Conservation (phyloP, 805 yeast genomes). For the Yarrowia sp. region DNA sequence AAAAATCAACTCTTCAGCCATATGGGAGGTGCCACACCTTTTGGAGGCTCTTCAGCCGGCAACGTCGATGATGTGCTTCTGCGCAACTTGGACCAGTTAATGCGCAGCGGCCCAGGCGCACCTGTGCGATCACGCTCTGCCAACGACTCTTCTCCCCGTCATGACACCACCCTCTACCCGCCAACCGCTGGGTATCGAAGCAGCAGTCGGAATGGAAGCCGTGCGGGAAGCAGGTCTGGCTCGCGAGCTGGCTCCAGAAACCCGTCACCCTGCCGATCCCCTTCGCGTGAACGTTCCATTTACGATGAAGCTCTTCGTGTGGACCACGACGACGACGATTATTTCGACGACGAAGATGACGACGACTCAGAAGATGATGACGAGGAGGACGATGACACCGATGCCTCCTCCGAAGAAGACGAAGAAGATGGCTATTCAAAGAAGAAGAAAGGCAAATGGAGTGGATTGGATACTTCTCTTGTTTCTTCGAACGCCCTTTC, state of each 20-base stretch:
- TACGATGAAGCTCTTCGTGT: constrained; percentile 16
- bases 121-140: constrained; percentile 15
- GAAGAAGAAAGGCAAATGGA: constrained; percentile 33
- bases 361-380: constrained; percentile 60
- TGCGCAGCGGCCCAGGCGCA: constrained; percentile 22
- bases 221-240: constrained; percentile 14
- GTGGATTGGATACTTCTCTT: constrained; percentile 26
- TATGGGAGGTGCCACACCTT: constrained; percentile 18
- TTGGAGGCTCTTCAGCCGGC: constrained; percentile 3
- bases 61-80: constrained; percentile 9
- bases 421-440: constrained; percentile 49
- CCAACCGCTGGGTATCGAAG: constrained; percentile 24
- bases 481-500: constrained; percentile 8
- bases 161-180: constrained; percentile 4
- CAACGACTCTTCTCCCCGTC: constrained; percentile 4
- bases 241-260: constrained; percentile 19
- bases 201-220: constrained; percentile 21
- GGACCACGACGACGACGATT: constrained; percentile 26
- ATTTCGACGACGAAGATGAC: constrained; percentile 27
- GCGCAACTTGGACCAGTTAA: constrained; percentile 16
- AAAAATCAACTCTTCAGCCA: background rate
- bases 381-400: constrained; percentile 44
- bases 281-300: background rate
- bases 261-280: background rate
- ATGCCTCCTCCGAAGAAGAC: constrained; percentile 44